Evolutionary conservation across 371 early-diverging fungal species (phyloP), one percentile per base, ranked within the genome.

Genomic region (Mucor circinelloides): DNA sequence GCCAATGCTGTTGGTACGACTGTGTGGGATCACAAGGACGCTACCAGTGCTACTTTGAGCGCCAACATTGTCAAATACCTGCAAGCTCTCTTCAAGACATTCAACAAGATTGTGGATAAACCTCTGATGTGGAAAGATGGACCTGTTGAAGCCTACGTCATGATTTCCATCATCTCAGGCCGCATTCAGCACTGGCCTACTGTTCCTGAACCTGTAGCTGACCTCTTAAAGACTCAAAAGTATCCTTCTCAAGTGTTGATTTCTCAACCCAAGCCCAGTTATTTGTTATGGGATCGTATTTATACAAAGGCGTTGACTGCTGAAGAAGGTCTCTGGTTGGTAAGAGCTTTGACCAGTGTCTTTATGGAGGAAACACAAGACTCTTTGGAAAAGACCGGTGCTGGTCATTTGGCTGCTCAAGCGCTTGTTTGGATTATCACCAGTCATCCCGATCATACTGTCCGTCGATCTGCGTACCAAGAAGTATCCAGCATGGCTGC

Each of bases 241-340:
- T 81, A 81, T 50, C 79, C 81, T 8, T 71, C 69, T 36, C 66
- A 71, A 6, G 25, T 81, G 32, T 70, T 79, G 54, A 72, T 68
- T 10, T 66, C 75, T 8, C 66, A 73, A 32, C 84, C 82, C 48
- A 92, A 91, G 64, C 85, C 88, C 44, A 90, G 94, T 13, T 90
- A 92, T 65, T 78, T 94, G 32, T 72, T 94, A 54, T 90, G 90
- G 86, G 95, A 94, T 63, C 92, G 91, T 76, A 88, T 92, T 21
- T 94, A 90, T 69, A 85, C 87, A 61, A 95, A 95, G 74, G 85
- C 94, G 40, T 70, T 87, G 5, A 75, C 75, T 15, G 75, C 86
- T 3, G 84, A 85, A n/a, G 95, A 94, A 66, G 88, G 88, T 30
- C 78, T 85, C 28, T 97, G 93, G 92, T 76, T 89, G 30, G 77